Evolutionary conservation across 192 early-diverging fungal genomes (phyloP), one percentile per base, ranked within the genome.

Genomic region (Haplosporangium gracile): DNA sequence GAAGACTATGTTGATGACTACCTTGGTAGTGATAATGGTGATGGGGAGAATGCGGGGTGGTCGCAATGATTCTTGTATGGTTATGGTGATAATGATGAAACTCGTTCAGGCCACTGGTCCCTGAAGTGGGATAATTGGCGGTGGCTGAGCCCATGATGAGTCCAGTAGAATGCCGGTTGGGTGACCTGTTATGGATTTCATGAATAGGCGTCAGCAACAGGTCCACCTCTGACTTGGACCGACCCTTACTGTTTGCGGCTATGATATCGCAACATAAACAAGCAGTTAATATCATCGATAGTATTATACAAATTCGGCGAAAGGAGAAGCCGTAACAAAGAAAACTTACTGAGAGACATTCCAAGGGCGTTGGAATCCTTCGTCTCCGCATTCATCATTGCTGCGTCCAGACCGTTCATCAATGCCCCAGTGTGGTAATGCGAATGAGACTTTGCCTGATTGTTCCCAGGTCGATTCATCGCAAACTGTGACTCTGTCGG

Each of bases 171-270:
- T 65, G 60, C 13, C 60, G 60, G 60, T 65, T 65, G 60, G 60
- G 60, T 0, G 29, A 65, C 2, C 26, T 15, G 60, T 65, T 65
- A 11, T 32, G 60, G 13, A 26, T 43, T 32, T 85, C 82, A 10
- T 76, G 77, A 11, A 72, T 68, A 8, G 82, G 39, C 3, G 68
- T 51, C 13, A 76, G 29, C 34, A 68, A 29, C 6, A 85, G 74
- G 53, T 85, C 78, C 2, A 85, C 38, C 10, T 85, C 82, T 26
- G 82, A 85, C 39, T 79, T 85, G 49, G 82, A 85, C 34, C 57
- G 38, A 9, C 77, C 82, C 47, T 85, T 75, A 26, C 42, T 57
- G 51, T 55, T 45, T 0, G 32, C 36, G 38, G 36, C 24, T 36
- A 34, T 11, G 7, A 38, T 7, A 42, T 22, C 32, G 13, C 8